Percentiles rank a stretch among this genome's conserved stretches.
These are phyloP conservation scores for Rhizopogon vinicolor DNA, from an alignment of 768 basidiomycete species.

Conservation along the genomic window DNA sequence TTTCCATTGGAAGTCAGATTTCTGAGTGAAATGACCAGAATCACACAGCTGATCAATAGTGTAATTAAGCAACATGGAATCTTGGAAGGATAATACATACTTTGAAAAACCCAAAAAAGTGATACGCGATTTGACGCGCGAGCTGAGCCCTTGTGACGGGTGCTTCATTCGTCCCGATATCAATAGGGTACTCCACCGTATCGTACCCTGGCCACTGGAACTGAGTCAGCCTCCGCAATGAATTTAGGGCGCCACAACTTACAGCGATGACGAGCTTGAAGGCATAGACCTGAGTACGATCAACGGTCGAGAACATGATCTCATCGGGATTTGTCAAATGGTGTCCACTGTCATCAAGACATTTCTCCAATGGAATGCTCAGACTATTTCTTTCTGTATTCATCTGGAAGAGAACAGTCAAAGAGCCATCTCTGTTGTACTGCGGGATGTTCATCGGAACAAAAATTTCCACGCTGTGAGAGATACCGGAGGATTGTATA, in stretches of 20 bases:
- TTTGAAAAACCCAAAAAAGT: constrained; percentile 4
- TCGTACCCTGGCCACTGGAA: constrained; percentile 9
- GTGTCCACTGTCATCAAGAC: not conserved
- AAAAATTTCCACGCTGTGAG: not conserved
- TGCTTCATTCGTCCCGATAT: not conserved
- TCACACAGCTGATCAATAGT: not conserved
- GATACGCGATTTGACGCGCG: constrained; percentile 3
- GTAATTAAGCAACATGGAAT: not conserved
- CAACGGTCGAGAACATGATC: not conserved
- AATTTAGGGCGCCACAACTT: not conserved
- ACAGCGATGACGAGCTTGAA: constrained; percentile 1
- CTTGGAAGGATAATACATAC: not conserved
- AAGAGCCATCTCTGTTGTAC: not conserved
- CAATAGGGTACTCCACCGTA: not conserved
- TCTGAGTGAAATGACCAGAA: not conserved
- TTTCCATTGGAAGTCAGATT: not conserved
- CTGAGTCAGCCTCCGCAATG: not conserved
- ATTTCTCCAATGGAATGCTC: not conserved
- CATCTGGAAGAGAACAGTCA: not conserved
- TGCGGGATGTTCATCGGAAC: not conserved
- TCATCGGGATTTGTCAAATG: constrained; percentile 2
- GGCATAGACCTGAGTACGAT: not conserved
- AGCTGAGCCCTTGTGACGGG: constrained; percentile 3
- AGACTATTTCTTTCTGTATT: not conserved
- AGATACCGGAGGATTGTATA: not conserved